A percentile compares a stretch with the other conserved stretches of the same genome.
phyloP scores from a whole-genome alignment of 1,284 basidiomycete species.

The Boletellus deceptivus region DNA sequence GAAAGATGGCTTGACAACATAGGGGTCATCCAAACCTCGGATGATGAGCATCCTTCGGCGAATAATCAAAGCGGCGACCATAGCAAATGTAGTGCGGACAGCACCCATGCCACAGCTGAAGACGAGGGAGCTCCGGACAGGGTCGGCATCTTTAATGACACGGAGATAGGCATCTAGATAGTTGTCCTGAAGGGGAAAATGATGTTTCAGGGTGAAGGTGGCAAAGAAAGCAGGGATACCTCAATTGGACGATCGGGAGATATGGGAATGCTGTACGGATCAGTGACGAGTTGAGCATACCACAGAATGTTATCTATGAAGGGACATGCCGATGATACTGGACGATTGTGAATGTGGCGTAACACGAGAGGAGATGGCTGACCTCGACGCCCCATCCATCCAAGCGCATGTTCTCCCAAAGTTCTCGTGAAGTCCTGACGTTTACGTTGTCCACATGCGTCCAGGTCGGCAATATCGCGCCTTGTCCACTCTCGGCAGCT shows the following conservation, averaged over 20 bases:
- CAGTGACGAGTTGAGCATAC: slow-evolving; percentile 5
- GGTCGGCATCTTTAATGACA: slow-evolving; percentile 81
- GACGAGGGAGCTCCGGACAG: slow-evolving; percentile 79
- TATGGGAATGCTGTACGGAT: slow-evolving; percentile 77
- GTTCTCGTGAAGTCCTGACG: slow-evolving; percentile 85
- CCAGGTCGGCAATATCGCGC: slow-evolving; percentile 91
- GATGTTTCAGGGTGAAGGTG: slow-evolving; percentile 1
- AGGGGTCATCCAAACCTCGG: slow-evolving; percentile 78
- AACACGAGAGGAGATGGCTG: slow-evolving; percentile 1
- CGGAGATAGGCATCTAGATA: slow-evolving; percentile 92
- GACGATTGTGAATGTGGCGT: slow-evolving; percentile 3
- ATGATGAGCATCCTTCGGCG: slow-evolving; percentile 85
- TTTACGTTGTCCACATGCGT: slow-evolving; percentile 84
- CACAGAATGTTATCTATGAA: background rate
- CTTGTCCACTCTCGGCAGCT: slow-evolving; percentile 71
- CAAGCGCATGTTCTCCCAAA: slow-evolving; percentile 77
- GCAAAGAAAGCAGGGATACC: slow-evolving; percentile 33
- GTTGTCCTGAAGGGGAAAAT: slow-evolving; percentile 61
- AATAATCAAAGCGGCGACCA: slow-evolving; percentile 91
- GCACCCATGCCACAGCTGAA: slow-evolving; percentile 99
- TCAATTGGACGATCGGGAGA: slow-evolving; percentile 88
- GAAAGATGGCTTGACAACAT: slow-evolving; percentile 38
- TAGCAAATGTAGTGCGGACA: slow-evolving; percentile 95
- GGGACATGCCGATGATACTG: slow-evolving; percentile 61
- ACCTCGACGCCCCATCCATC: slow-evolving; percentile 92